Base-by-base conservation (phyloP, 768 basidiomycete species). In the Leccinum subtestaceum region DNA sequence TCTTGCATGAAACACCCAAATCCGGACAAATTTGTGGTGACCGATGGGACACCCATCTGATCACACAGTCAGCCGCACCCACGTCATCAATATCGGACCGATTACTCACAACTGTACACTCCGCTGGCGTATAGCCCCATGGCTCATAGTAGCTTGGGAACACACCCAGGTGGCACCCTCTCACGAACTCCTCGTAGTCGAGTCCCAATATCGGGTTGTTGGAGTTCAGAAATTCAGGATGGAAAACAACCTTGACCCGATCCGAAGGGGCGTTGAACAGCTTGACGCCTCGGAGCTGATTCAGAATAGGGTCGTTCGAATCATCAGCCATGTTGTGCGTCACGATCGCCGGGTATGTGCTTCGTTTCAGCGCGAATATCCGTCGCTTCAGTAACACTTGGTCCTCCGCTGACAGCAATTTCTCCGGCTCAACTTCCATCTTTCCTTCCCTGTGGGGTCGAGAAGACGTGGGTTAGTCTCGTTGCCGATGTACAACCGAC, bases 281-380 rank as follows among this genome's bases (percentile, higher is more conserved):
- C 70, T 92, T 88, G 31, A 98, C 95, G 25, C 93, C 85, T 17
- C 97, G 87, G 62, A 99, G 90, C 70, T 98, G 96, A 75, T 88
- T 97, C 50, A 99, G 76, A 63, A 99, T 92, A 6, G 97, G 97
- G 70, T 99, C 97, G 66, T 76, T 88, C 32, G 83, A 77, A 71
- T 98, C 96, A 70, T 98, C 96, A 23, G 82, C 85, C 97, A 98
- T 98, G 76, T 99, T 99, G 78, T 99, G 97, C 15, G 97, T 99
- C n/a, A 89, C 89, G 46, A 99, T 83, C 1, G 97, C 93, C 0
- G 97, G 97, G n/a, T 95, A 84, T 11, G 91, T 86, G 76, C 92
- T 92, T 62, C 97, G 86, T 75, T 94, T 96, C 59, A 99, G 84
- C 6, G 97, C 97, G 70, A 97, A 96, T 61, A 95, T 96, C 58